Percentiles rank a stretch among this genome's conserved stretches.
These are phyloP conservation scores for Globisporangium abappressorium DNA, from an alignment of 352 stramenopile species.

Conservation along the genomic window DNA sequence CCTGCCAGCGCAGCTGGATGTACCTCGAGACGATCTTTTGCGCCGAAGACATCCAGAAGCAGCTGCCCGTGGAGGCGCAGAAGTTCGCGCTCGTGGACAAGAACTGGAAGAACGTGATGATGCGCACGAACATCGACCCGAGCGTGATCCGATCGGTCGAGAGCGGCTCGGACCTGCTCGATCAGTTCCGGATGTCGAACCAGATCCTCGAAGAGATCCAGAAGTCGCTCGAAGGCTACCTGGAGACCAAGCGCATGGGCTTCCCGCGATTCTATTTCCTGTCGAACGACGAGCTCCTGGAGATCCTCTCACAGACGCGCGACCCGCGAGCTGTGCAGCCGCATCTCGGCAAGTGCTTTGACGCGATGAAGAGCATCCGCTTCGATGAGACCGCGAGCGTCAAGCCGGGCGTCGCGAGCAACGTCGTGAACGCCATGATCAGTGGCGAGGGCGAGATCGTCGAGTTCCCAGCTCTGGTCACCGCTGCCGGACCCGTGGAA, in stretches of 20 bases:
- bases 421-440: slow-evolving; percentile 78
- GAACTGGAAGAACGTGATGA: slow-evolving; percentile 85
- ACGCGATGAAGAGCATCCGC: slow-evolving; percentile 91
- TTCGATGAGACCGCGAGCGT: slow-evolving; percentile 53
- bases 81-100: slow-evolving; percentile 86
- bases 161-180: slow-evolving; percentile 61
- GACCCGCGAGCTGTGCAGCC: slow-evolving; percentile 89
- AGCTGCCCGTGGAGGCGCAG: slow-evolving; percentile 80
- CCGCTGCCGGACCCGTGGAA: slow-evolving; percentile 85
- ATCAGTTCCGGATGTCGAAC: slow-evolving; percentile 86
- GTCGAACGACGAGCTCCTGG: slow-evolving; percentile 90
- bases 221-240: slow-evolving; percentile 90
- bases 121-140: slow-evolving; percentile 69
- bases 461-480: slow-evolving; percentile 63
- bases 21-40: slow-evolving; percentile 90
- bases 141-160: slow-evolving; percentile 80
- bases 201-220: slow-evolving; percentile 88
- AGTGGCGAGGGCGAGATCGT: slow-evolving; percentile 88
- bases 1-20: slow-evolving; percentile 86
- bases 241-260: slow-evolving; percentile 91
- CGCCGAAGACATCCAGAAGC: slow-evolving; percentile 87
- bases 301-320: slow-evolving; percentile 89
- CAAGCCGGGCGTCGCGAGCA: slow-evolving; percentile 30
- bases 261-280: slow-evolving; percentile 93
- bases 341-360: slow-evolving; percentile 91